Conservation (phyloP, 108 stramenopile species). For the Pelagomonas calceolata region DNA sequence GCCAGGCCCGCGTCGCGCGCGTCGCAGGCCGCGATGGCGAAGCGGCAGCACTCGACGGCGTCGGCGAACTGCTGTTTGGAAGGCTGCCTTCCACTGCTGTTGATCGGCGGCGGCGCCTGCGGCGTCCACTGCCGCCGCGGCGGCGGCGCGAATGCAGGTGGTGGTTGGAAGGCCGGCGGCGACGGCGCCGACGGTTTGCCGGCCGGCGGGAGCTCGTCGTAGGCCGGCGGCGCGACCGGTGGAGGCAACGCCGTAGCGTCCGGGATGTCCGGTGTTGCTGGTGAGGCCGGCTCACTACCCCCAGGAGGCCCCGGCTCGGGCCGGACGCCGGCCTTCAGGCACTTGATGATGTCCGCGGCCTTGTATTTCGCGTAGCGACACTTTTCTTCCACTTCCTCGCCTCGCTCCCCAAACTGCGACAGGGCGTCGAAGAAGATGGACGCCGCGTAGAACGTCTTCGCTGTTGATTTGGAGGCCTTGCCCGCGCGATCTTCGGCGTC, state of each 20-base stretch:
- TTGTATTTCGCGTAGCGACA: conserved; percentile 75
- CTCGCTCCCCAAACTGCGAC: conserved; percentile 57
- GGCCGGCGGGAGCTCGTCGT: no score
- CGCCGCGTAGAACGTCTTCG: conserved; percentile 79
- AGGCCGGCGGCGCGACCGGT: not conserved
- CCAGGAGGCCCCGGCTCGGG: conserved; percentile 67
- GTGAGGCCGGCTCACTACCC: conserved; percentile 24
- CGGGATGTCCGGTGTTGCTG: conserved; percentile 1
- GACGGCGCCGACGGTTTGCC: no score
- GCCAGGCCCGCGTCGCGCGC: not conserved
- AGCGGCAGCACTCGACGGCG: not conserved
- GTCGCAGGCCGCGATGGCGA: not conserved
- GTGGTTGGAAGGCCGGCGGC: no score
- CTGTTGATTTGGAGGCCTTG: conserved; percentile 58
- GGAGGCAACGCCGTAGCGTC: not conserved
- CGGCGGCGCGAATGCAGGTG: no score
- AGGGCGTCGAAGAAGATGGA: conserved; percentile 74
- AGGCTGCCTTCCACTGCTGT: no score
- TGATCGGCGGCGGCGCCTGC: no score
- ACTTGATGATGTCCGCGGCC: conserved; percentile 81
- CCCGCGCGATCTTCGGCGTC: conserved; percentile 67
- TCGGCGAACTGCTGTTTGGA: no score
- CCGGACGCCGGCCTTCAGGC: conserved; percentile 70
- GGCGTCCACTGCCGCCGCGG: no score
- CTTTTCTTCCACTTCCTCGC: conserved; percentile 15